A percentile compares a stretch with the other conserved stretches of the same genome.
phyloP scores from a whole-genome alignment of 1,139 yeast species.

The Yamadazyma atmosphaerica region DNA sequence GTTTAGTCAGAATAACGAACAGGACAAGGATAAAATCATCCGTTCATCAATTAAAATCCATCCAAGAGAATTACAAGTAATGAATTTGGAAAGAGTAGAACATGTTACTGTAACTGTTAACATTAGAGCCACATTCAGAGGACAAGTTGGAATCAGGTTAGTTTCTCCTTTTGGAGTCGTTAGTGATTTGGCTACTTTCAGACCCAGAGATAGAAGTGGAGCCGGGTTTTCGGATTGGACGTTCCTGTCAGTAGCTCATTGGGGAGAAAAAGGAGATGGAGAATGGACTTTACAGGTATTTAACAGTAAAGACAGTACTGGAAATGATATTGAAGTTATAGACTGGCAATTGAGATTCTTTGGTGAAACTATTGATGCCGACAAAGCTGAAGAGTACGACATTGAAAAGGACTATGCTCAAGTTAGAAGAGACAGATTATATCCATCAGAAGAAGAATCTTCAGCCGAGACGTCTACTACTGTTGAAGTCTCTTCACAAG shows the following conservation, averaged over 20 bases:
- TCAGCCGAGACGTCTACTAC: not conserved
- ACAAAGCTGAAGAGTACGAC: slow-evolving; percentile 52
- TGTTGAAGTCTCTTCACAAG: not conserved
- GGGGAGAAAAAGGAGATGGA: slow-evolving; percentile 89
- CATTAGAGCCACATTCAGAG: slow-evolving; percentile 65
- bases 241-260: slow-evolving; percentile 96
- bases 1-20: slow-evolving; percentile 17
- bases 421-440: slow-evolving; percentile 32
- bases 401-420: slow-evolving; percentile 43
- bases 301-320: slow-evolving; percentile 19
- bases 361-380: slow-evolving; percentile 73
- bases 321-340: slow-evolving; percentile 48
- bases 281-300: slow-evolving; percentile 75
- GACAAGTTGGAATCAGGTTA: slow-evolving; percentile 65
- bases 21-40: slow-evolving; percentile 27
- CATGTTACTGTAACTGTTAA: slow-evolving; percentile 84
- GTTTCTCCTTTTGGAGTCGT: slow-evolving; percentile 73
- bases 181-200: slow-evolving; percentile 74
- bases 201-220: slow-evolving; percentile 56
- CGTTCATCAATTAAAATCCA: slow-evolving; percentile 49
- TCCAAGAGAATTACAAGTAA: slow-evolving; percentile 46
- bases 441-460: slow-evolving; percentile 7
- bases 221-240: slow-evolving; percentile 82
- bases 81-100: slow-evolving; percentile 73
- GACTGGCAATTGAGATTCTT: slow-evolving; percentile 80